phyloP scores from a whole-genome alignment of 441 rosid genomes.

The Bocquillonia castaneifolia region DNA sequence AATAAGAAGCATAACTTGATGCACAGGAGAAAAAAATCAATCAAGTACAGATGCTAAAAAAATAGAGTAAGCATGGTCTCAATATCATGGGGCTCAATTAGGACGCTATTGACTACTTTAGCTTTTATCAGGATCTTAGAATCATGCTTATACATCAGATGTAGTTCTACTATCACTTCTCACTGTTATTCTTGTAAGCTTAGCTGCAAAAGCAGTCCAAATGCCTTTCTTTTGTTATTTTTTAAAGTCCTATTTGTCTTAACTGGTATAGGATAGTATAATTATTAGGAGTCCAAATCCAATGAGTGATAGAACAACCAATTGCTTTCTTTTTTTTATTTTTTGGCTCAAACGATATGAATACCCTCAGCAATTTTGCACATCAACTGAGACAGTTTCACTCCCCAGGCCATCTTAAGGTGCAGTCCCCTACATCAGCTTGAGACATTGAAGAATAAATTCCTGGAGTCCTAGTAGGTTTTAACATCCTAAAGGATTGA shows the following conservation, averaged over 20 bases:
- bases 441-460: too few species aligned
- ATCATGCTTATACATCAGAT: not conserved
- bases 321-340: too few species aligned
- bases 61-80: not conserved
- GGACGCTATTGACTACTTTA: not conserved
- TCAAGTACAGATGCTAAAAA: not conserved
- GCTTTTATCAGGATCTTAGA: not conserved
- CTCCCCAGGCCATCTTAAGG: too few species aligned
- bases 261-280: not conserved
- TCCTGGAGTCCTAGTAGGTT: too few species aligned
- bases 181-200: too few species aligned
- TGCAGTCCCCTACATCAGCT: too few species aligned
- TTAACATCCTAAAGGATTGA: too few species aligned
- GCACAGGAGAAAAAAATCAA: not conserved
- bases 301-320: not conserved
- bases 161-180: too few species aligned
- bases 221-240: not conserved
- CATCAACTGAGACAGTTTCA: too few species aligned
- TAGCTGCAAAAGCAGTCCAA: not conserved
- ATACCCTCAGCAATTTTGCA: too few species aligned
- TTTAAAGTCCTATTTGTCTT: not conserved
- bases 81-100: not conserved
- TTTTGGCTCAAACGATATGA: too few species aligned
- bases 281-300: not conserved
- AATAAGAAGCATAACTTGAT: not conserved